phyloP scores from a whole-genome alignment of 441 rosid species.

The Raphanus hybrid region DNA sequence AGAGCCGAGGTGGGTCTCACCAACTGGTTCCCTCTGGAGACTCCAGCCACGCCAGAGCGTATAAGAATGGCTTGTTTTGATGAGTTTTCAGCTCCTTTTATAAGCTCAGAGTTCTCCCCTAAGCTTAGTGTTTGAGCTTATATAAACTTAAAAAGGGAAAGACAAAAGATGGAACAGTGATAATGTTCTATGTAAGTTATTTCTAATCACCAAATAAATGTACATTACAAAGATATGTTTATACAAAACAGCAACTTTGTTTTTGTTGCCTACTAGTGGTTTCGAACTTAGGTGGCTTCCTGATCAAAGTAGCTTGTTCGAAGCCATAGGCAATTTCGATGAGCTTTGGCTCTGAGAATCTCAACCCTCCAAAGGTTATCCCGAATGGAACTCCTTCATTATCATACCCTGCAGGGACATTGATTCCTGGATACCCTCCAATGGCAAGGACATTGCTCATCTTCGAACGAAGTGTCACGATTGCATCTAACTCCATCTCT shows the following conservation, averaged over 20 bases:
- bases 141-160: background rate
- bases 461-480: slow-evolving; percentile 42
- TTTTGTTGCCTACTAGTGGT: background rate
- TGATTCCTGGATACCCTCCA: slow-evolving; percentile 72
- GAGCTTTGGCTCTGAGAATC: slow-evolving; percentile 64
- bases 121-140: slow-evolving; percentile 77
- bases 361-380: slow-evolving; percentile 61
- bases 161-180: slow-evolving; percentile 6
- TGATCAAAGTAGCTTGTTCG: slow-evolving; percentile 64
- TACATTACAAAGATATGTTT: slow-evolving; percentile 13
- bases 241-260: background rate
- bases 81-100: slow-evolving; percentile 63
- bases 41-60: slow-evolving; percentile 94
- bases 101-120: slow-evolving; percentile 56
- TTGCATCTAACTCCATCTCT: slow-evolving; percentile 50
- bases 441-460: slow-evolving; percentile 54
- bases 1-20: slow-evolving; percentile 71
- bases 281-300: slow-evolving; percentile 53
- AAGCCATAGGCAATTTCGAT: slow-evolving; percentile 73
- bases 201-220: slow-evolving; percentile 12
- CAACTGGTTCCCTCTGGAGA: slow-evolving; percentile 90
- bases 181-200: slow-evolving; percentile 1
- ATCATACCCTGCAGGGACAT: slow-evolving; percentile 66
- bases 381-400: slow-evolving; percentile 65
- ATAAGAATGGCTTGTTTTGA: slow-evolving; percentile 95